Percentiles rank a stretch among this genome's conserved stretches.
Conservation (phyloP, 2,329 filamentous ascomycete genomes). For the Trichoderma sp. region DNA sequence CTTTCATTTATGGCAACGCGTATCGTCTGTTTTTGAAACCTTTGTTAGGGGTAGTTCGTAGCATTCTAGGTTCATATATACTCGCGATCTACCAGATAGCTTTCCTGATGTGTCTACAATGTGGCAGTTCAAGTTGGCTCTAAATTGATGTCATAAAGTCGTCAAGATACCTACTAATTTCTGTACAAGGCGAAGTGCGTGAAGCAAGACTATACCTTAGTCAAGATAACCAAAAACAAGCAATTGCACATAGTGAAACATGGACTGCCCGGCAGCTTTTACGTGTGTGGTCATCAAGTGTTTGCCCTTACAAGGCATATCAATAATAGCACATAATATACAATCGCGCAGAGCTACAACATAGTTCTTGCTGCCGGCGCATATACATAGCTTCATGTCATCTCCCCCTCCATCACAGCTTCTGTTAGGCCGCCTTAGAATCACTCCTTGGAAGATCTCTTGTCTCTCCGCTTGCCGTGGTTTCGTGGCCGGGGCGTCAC, state of each 20-base stretch:
- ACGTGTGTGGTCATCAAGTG: not conserved
- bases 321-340: conserved; percentile 36
- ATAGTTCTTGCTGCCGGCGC: conserved; percentile 28
- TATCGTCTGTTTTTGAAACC: no score
- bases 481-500: conserved; percentile 81
- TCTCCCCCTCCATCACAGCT: conserved; percentile 8
- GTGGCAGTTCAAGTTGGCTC: no score
- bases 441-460: conserved; percentile 43
- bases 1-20: no score
- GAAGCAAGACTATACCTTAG: no score
- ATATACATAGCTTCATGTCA: conserved; percentile 20
- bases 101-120: no score
- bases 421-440: not conserved
- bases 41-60: no score
- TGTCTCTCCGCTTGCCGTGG: conserved; percentile 80
- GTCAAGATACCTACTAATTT: no score
- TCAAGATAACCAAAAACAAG: no score
- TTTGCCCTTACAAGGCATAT: conserved; percentile 15
- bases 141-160: no score
- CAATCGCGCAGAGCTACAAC: conserved; percentile 30
- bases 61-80: no score
- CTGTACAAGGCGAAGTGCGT: no score
- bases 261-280: not conserved
- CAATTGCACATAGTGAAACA: not conserved
- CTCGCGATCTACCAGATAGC: no score